phyloP scores from a whole-genome alignment of 1,284 basidiomycete species.

The Ganoderma leucocontextum region DNA sequence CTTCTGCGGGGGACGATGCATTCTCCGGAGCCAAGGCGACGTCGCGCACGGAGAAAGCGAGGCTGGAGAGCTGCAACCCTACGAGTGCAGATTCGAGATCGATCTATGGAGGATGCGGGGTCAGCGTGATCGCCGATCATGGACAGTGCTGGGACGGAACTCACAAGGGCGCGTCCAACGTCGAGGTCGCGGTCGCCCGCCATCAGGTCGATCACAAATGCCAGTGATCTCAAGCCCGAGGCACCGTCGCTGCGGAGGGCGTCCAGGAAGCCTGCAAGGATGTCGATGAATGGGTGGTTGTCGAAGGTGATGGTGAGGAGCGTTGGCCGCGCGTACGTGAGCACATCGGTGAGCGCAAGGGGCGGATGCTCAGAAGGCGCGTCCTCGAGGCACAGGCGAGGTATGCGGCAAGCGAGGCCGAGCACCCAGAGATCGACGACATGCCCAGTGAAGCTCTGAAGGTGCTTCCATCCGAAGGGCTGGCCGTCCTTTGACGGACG shows the following conservation, averaged over 20 bases:
- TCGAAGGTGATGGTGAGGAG: neutral
- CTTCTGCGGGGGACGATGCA: no score
- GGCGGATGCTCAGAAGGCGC: neutral
- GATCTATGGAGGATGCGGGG: neutral
- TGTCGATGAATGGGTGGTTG: neutral
- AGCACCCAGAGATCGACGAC: neutral
- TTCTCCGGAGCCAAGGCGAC: neutral
- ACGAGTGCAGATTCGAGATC: neutral
- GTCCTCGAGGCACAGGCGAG: neutral
- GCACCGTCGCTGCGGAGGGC: neutral
- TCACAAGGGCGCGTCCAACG: neutral
- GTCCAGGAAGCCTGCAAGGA: neutral
- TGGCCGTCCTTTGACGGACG: neutral
- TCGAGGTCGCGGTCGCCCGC: neutral
- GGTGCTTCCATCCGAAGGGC: neutral
- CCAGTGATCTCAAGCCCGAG: neutral
- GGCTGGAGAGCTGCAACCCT: neutral
- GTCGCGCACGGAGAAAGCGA: neutral
- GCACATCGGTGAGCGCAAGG: neutral
- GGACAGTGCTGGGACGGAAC: neutral
- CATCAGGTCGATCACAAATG: neutral
- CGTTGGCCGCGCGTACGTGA: neutral
- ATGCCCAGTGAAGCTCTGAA: neutral
- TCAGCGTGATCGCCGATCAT: neutral
- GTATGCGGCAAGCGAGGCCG: neutral